Conservation (phyloP, 805 yeast species). For the Aciculoconidium aculeatum region DNA sequence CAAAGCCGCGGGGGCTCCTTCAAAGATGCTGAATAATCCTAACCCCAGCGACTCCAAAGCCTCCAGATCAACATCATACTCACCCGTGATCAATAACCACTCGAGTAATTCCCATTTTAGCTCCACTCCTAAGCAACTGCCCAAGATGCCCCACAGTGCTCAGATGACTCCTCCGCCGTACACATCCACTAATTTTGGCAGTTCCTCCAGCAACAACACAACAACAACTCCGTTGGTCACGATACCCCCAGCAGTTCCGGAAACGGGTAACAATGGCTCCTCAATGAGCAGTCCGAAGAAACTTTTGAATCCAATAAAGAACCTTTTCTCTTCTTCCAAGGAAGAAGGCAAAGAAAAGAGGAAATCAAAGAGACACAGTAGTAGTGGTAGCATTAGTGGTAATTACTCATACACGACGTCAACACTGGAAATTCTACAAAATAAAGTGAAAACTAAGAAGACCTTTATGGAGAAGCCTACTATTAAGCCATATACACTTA, state of each 20-base stretch:
- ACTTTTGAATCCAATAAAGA: conserved; percentile 23
- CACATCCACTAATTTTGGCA: not conserved
- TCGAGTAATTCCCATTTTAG: not conserved
- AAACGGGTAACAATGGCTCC: conserved; percentile 1
- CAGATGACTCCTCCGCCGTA: conserved; percentile 5
- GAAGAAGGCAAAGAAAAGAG: conserved; percentile 3
- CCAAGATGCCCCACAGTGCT: conserved; percentile 2
- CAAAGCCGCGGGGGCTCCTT: conserved; percentile 1
- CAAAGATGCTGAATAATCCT: conserved; percentile 1
- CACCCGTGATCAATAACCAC: too few relatives aligned
- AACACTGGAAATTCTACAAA: too few relatives aligned
- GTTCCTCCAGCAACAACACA: conserved; percentile 3
- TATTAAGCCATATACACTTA: too few relatives aligned
- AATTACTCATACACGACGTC: too few relatives aligned
- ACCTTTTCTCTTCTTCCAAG: conserved; percentile 15
- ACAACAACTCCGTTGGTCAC: conserved; percentile 1
- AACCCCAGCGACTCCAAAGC: not conserved
- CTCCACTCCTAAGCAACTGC: conserved; percentile 4
- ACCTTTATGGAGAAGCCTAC: too few relatives aligned
- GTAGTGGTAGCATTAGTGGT: too few relatives aligned
- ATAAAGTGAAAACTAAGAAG: too few relatives aligned
- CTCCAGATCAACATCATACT: not conserved
- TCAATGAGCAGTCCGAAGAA: conserved; percentile 18
- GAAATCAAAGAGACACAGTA: conserved; percentile 5
- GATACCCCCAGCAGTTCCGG: not conserved